These are phyloP conservation scores for Escovopsis sp. DNA, from an alignment of 2,329 filamentous ascomycete genomes.

Conservation along the genomic window DNA sequence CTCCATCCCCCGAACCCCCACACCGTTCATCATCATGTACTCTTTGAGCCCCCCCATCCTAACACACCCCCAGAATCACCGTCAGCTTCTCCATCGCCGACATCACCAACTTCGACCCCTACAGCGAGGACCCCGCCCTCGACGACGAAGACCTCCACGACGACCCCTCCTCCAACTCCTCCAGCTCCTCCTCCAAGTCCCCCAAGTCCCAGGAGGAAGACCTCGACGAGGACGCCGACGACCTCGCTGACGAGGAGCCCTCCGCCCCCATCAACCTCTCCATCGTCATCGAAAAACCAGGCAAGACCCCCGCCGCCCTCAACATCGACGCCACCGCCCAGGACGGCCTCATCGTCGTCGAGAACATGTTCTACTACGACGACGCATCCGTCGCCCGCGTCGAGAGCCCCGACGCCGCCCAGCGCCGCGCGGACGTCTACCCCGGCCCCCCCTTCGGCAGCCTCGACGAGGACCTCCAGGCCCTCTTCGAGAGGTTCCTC, in stretches of 20 bases:
- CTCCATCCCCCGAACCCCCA: not conserved
- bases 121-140: conserved; percentile 21
- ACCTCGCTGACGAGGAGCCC: conserved; percentile 35
- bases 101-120: conserved; percentile 24
- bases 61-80: conserved; percentile 21
- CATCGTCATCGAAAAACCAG: conserved; percentile 76
- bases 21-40: not conserved
- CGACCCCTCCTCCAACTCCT: conserved; percentile 9
- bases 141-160: conserved; percentile 25
- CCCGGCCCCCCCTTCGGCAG: conserved; percentile 84
- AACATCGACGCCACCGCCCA: conserved; percentile 76
- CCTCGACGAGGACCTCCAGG: conserved; percentile 90
- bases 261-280: conserved; percentile 70
- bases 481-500: conserved; percentile 81
- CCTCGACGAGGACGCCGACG: conserved; percentile 22
- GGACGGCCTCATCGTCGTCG: conserved; percentile 73
- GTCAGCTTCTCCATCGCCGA: conserved; percentile 28
- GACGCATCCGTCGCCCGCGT: conserved; percentile 65
- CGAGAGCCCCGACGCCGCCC: conserved; percentile 59
- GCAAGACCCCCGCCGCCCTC: conserved; percentile 55
- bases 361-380: conserved; percentile 80
- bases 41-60: conserved; percentile 1
- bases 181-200: conserved; percentile 33
- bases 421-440: conserved; percentile 65
- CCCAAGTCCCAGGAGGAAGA: conserved; percentile 36